A percentile compares a stretch with the other conserved stretches of the same genome.
Conservation (phyloP, 108 stramenopile genomes). For the Mediolabrus comicus region DNA sequence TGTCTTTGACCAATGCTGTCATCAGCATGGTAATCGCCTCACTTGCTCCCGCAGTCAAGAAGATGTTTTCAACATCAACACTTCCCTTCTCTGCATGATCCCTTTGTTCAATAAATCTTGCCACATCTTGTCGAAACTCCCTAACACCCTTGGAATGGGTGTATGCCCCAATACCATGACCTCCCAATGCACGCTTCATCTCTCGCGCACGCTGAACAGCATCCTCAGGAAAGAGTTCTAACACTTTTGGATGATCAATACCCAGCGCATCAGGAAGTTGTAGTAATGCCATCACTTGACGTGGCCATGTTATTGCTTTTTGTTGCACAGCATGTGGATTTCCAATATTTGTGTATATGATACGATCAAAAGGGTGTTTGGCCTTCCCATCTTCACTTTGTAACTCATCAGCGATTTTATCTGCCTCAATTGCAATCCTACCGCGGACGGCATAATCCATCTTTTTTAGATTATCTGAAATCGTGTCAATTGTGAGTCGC, state of each 20-base stretch:
- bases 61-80: slow-evolving; percentile 82
- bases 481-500: slow-evolving; percentile 62
- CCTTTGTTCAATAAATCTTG: slow-evolving; percentile 76
- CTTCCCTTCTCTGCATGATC: slow-evolving; percentile 66
- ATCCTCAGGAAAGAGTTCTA: slow-evolving; percentile 65
- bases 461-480: slow-evolving; percentile 54
- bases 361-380: slow-evolving; percentile 71
- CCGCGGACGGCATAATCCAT: slow-evolving; percentile 93
- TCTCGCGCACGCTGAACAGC: slow-evolving; percentile 63
- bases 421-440: slow-evolving; percentile 79
- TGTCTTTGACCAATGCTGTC: slow-evolving; percentile 63
- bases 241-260: slow-evolving; percentile 64
- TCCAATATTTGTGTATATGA: slow-evolving; percentile 96
- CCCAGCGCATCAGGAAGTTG: slow-evolving; percentile 71
- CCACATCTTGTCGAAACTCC: slow-evolving; percentile 76
- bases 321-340: slow-evolving; percentile 95
- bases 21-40: slow-evolving; percentile 84
- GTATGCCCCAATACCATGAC: slow-evolving; percentile 80
- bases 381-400: slow-evolving; percentile 4
- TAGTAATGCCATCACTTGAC: slow-evolving; percentile 85
- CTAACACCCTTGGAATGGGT: slow-evolving; percentile 79
- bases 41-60: slow-evolving; percentile 93
- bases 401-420: slow-evolving; percentile 65
- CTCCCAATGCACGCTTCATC: slow-evolving; percentile 59
- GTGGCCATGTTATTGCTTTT: slow-evolving; percentile 83